Conservation (phyloP, 257 asterid species). For the Solanum bulbocastanum region DNA sequence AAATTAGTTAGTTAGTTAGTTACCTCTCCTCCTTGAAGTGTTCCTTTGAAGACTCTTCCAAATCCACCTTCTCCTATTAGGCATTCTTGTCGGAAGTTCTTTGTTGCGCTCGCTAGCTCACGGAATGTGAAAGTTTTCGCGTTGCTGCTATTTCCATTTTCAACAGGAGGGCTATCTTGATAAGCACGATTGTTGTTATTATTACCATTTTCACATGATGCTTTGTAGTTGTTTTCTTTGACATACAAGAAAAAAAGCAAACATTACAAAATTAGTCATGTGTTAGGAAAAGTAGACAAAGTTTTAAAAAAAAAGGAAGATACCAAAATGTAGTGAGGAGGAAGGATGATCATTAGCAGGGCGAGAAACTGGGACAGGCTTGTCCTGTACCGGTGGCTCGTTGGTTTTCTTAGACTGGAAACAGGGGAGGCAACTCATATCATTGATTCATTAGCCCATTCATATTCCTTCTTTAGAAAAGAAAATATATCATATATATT, state of each 20-base stretch:
- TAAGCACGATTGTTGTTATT: constrained; percentile 6
- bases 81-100: constrained; percentile 71
- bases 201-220: constrained; percentile 6
- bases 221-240: not conserved
- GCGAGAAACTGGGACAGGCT: constrained; percentile 31
- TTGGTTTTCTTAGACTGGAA: constrained; percentile 28
- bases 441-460: not conserved
- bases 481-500: not conserved
- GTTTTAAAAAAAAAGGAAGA: not conserved
- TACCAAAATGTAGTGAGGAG: constrained; percentile 5
- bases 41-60: constrained; percentile 66
- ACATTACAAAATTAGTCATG: not conserved
- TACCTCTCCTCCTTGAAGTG: constrained; percentile 68
- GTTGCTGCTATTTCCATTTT: constrained; percentile 12
- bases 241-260: not conserved
- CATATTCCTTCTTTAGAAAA: not conserved
- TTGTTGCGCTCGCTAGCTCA: constrained; percentile 84
- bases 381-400: constrained; percentile 7
- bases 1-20: not conserved
- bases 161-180: not conserved
- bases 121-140: constrained; percentile 73
- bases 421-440: constrained; percentile 80
- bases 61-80: constrained; percentile 77
- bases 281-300: not conserved
- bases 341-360: constrained; percentile 23